A percentile compares a stretch with the other conserved stretches of the same genome.
Evolutionary conservation across 371 early-diverging fungal species (phyloP).

Genomic region (Zopfochytrium polystomum): DNA sequence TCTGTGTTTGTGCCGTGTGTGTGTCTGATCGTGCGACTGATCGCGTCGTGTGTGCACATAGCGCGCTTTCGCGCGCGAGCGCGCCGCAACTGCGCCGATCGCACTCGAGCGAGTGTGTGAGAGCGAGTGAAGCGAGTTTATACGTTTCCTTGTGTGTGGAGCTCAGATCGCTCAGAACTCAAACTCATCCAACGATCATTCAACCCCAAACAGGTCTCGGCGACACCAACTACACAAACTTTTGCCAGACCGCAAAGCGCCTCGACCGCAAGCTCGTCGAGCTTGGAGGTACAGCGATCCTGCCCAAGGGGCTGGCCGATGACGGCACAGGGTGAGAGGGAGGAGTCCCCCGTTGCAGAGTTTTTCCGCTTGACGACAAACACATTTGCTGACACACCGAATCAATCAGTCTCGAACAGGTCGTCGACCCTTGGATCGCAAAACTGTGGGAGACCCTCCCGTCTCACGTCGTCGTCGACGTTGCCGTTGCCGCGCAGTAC

Average conservation of each 20-base stretch:
- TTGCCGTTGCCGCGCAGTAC: conserved; percentile 21
- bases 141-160: too few species aligned
- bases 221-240: conserved; percentile 90
- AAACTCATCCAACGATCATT: neutral
- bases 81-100: too few species aligned
- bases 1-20: too few species aligned
- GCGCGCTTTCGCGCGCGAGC: too few species aligned
- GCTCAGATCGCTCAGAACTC: neutral
- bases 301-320: conserved; percentile 77
- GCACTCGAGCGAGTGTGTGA: too few species aligned
- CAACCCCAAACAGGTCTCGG: conserved; percentile 74
- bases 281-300: conserved; percentile 70
- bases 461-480: conserved; percentile 26
- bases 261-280: conserved; percentile 72
- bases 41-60: too few species aligned
- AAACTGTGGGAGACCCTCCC: conserved; percentile 75
- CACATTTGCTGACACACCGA: neutral
- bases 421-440: conserved; percentile 90
- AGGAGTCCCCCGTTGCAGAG: neutral
- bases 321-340: conserved; percentile 81
- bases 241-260: conserved; percentile 76
- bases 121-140: too few species aligned
- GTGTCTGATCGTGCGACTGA: too few species aligned
- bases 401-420: conserved; percentile 66
- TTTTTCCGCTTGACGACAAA: neutral